Conservation (phyloP, 2,329 filamentous ascomycete genomes). For the Cercospora sojina region DNA sequence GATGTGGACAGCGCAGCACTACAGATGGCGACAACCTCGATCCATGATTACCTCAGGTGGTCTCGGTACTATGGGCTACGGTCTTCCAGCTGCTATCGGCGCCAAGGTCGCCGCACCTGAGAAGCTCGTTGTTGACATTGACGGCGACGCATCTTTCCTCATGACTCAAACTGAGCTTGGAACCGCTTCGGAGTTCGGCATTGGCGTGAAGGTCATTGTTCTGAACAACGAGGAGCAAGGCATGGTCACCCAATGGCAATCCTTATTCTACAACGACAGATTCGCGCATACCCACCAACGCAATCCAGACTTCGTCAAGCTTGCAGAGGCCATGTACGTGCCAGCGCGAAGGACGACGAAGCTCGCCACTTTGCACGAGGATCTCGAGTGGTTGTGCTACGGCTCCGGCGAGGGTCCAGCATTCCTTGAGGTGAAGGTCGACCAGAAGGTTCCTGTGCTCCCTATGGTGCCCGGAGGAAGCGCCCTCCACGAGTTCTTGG, state of each 20-base stretch:
- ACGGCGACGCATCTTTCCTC: conserved; percentile 97
- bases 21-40: conserved; percentile 86
- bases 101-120: conserved; percentile 84
- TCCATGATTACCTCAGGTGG: conserved; percentile 97
- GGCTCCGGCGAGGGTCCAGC: conserved; percentile 75
- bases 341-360: conserved; percentile 70
- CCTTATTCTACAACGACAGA: conserved; percentile 92
- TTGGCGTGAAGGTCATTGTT: conserved; percentile 90
- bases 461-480: conserved; percentile 93
- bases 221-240: conserved; percentile 98
- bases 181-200: conserved; percentile 92
- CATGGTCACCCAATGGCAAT: conserved; percentile 99
- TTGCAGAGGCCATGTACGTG: conserved; percentile 87
- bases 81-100: conserved; percentile 90
- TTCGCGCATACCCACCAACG: conserved; percentile 89
- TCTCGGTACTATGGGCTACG: conserved; percentile 93
- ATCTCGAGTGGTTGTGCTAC: conserved; percentile 83
- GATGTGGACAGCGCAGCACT: conserved; percentile 98
- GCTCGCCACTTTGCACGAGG: conserved; percentile 73
- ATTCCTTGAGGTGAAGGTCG: conserved; percentile 85
- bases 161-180: conserved; percentile 97
- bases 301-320: conserved; percentile 95
- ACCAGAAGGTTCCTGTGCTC: conserved; percentile 87
- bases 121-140: conserved; percentile 88
- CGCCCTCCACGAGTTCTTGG: conserved; percentile 87